phyloP scores from a whole-genome alignment of 306 rosid species.

The Prunus armeniaca region DNA sequence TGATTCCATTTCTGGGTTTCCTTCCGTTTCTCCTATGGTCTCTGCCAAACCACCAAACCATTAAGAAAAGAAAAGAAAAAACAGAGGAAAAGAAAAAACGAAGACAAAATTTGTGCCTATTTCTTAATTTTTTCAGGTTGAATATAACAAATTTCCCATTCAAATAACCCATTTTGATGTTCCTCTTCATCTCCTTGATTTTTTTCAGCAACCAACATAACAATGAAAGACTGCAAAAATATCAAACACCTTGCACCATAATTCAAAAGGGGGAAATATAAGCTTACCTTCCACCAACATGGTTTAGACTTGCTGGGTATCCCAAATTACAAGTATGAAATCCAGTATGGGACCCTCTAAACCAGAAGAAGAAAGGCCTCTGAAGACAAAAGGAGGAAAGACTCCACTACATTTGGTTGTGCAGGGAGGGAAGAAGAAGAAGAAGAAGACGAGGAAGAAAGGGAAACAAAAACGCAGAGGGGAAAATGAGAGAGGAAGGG shows the following conservation, averaged over 20 bases:
- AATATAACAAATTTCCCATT: background rate
- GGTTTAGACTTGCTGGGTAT: slow-evolving; percentile 12
- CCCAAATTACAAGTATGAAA: background rate
- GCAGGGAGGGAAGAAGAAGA: slow-evolving; percentile 17
- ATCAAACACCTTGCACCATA: background rate
- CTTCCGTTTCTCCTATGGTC: slow-evolving; percentile 18
- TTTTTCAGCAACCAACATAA: slow-evolving; percentile 9
- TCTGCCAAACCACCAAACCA: slow-evolving; percentile 1
- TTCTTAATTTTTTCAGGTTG: background rate
- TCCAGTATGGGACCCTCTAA: background rate
- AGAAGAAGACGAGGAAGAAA: background rate
- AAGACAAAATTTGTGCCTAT: background rate
- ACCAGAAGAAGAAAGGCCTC: slow-evolving; percentile 5
- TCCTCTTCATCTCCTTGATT: background rate
- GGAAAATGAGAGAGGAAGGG: slow-evolving; percentile 12
- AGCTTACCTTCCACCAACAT: slow-evolving; percentile 45
- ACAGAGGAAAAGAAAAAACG: background rate
- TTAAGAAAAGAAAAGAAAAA: background rate
- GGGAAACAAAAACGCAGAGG: background rate
- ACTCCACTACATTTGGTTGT: slow-evolving; percentile 19
- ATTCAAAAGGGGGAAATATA: background rate
- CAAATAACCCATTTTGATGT: background rate
- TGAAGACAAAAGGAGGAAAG: slow-evolving; percentile 11
- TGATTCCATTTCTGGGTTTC: slow-evolving; percentile 33
- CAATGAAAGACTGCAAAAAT: background rate